A percentile compares a stretch with the other conserved stretches of the same genome.
These are phyloP conservation scores for Annona cherimola DNA, from an alignment of 164 flowering plant genomes.

Conservation along the genomic window DNA sequence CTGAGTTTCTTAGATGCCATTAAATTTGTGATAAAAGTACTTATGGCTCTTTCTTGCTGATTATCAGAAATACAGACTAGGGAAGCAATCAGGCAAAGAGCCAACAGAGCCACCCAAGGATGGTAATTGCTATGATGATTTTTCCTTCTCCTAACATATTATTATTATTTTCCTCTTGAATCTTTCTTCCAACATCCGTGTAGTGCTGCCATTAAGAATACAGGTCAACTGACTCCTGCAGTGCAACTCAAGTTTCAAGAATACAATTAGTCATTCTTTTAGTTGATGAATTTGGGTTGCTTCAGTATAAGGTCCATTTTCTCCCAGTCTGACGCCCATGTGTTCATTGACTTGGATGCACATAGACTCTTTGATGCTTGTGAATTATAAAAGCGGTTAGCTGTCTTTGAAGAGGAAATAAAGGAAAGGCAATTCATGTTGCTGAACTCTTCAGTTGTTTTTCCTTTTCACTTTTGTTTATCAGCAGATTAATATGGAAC, in stretches of 20 bases:
- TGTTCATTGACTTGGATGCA: neutral
- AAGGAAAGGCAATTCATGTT: no score
- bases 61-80: constrained; percentile 65
- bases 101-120: constrained; percentile 42
- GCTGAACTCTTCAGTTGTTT: no score
- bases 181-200: neutral
- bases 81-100: constrained; percentile 65
- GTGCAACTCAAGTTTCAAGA: neutral
- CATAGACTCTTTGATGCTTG: no score
- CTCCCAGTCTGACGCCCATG: neutral
- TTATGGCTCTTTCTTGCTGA: constrained; percentile 12
- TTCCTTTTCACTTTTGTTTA: no score
- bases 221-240: neutral
- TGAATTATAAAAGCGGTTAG: no score
- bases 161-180: neutral
- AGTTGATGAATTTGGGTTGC: neutral
- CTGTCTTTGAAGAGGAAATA: no score
- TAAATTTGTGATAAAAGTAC: no score
- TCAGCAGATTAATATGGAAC: no score
- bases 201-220: neutral
- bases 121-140: constrained; percentile 27
- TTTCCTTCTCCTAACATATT: neutral
- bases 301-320: neutral
- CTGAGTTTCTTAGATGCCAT: no score
- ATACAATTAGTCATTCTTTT: neutral